A percentile compares a stretch with the other conserved stretches of the same genome.
Conservation (phyloP, 1,284 basidiomycete species). For the Rugosomyces carneus region DNA sequence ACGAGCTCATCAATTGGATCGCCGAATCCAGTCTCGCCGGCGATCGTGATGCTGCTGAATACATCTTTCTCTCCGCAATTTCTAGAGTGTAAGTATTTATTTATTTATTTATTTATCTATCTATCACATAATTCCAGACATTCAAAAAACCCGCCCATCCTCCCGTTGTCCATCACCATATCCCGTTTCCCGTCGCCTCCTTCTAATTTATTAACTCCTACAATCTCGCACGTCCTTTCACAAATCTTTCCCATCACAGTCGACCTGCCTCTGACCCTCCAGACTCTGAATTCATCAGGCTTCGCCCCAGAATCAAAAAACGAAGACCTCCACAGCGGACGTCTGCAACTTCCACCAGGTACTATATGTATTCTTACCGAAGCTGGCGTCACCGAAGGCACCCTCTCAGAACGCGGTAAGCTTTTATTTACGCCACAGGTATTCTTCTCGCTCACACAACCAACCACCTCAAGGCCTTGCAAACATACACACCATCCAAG, state of each 20-base stretch:
- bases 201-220: conserved; percentile 28
- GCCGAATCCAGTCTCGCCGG: conserved; percentile 62
- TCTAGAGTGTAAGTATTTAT: conserved; percentile 54
- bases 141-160: conserved; percentile 59
- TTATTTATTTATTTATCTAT: background rate
- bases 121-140: conserved; percentile 41
- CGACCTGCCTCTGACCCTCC: conserved; percentile 48
- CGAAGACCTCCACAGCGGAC: conserved; percentile 71
- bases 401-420: conserved; percentile 55
- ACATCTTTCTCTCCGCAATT: conserved; percentile 62
- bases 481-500: conserved; percentile 68
- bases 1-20: conserved; percentile 64
- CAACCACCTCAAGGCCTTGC: conserved; percentile 41
- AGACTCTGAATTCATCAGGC: conserved; percentile 53
- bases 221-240: conserved; percentile 46
- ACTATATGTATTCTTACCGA: conserved; percentile 66
- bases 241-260: conserved; percentile 48
- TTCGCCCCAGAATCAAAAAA: conserved; percentile 67
- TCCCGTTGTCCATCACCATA: conserved; percentile 64
- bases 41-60: conserved; percentile 71
- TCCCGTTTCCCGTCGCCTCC: conserved; percentile 49
- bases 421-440: background rate
- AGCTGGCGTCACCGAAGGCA: conserved; percentile 59
- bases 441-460: background rate
- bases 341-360: conserved; percentile 66